Evolutionary conservation across 495 filamentous ascomycete genomes (phyloP).

Genomic region (Neurospora sp.): DNA sequence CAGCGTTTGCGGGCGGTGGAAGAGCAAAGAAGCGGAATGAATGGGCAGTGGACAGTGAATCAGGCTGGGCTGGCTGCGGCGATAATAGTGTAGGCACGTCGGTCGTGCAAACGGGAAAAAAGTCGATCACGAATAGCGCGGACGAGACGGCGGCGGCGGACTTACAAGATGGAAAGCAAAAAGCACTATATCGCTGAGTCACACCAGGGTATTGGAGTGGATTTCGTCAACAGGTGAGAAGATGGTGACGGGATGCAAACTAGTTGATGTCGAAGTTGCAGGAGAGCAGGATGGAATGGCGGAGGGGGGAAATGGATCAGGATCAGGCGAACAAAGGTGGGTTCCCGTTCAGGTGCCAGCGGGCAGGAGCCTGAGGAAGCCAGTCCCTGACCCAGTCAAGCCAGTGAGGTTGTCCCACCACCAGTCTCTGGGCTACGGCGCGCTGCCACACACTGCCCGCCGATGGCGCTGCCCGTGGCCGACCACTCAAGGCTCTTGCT

Average conservation of each 20-base stretch:
- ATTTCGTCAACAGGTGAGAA: background rate
- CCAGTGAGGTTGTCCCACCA: background rate
- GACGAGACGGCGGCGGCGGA: background rate
- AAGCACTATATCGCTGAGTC: background rate
- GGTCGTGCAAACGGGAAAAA: background rate
- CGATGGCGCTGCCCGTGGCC: background rate
- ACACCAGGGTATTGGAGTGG: background rate
- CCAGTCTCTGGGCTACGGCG: background rate
- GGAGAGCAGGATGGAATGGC: background rate
- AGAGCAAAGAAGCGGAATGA: constrained; percentile 19
- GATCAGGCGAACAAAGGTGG: background rate
- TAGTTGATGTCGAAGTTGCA: background rate
- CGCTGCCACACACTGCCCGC: background rate
- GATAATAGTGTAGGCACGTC: background rate
- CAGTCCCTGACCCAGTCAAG: background rate
- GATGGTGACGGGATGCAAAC: background rate
- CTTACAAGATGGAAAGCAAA: background rate
- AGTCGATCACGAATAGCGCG: background rate
- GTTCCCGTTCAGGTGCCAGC: background rate
- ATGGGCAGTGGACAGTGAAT: constrained; percentile 1
- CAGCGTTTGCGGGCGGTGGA: constrained; percentile 17
- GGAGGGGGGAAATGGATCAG: background rate
- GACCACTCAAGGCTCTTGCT: background rate
- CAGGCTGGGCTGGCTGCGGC: background rate
- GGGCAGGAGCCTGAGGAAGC: background rate